phyloP scores from a whole-genome alignment of 192 early-diverging fungal species.

The Dispira simplex region DNA sequence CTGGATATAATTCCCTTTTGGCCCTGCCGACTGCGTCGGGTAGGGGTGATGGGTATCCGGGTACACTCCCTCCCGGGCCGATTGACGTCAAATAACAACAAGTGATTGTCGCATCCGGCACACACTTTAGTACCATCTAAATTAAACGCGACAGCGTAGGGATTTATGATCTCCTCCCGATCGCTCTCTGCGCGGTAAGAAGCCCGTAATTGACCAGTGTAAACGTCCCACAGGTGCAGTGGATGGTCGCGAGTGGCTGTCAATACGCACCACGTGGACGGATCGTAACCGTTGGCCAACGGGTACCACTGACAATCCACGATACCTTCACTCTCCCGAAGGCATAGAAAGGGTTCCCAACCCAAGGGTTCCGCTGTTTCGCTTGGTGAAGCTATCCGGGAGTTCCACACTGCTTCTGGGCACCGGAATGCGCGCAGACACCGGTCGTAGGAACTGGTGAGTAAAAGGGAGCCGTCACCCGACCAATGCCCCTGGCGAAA shows the following conservation, averaged over 20 bases:
- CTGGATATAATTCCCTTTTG: slow-evolving; percentile 67
- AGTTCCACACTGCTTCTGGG: neutral
- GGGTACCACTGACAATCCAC: slow-evolving; percentile 23
- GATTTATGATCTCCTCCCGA: slow-evolving; percentile 43
- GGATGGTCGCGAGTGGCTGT: slow-evolving; percentile 59
- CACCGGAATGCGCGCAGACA: neutral
- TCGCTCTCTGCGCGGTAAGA: slow-evolving; percentile 52
- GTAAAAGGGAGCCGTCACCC: slow-evolving; percentile 21
- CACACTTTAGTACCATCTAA: slow-evolving; percentile 47
- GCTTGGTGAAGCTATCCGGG: neutral
- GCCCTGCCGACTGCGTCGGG: slow-evolving; percentile 47
- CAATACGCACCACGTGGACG: slow-evolving; percentile 41
- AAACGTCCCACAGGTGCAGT: slow-evolving; percentile 57
- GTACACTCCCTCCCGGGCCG: slow-evolving; percentile 39
- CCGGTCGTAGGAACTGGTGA: slow-evolving; percentile 10
- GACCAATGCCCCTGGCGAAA: slow-evolving; percentile 20
- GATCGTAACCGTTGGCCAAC: slow-evolving; percentile 21
- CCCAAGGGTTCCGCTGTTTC: neutral
- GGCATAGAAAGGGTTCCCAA: neutral
- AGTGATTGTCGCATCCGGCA: slow-evolving; percentile 46
- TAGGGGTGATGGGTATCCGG: slow-evolving; percentile 26
- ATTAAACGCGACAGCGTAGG: slow-evolving; percentile 51
- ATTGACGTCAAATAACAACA: slow-evolving; percentile 52
- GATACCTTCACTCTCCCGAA: slow-evolving; percentile 1
- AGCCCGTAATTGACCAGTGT: slow-evolving; percentile 28